Evolutionary conservation across 306 rosid genomes (phyloP).

Genomic region (Rosa multiflora): DNA sequence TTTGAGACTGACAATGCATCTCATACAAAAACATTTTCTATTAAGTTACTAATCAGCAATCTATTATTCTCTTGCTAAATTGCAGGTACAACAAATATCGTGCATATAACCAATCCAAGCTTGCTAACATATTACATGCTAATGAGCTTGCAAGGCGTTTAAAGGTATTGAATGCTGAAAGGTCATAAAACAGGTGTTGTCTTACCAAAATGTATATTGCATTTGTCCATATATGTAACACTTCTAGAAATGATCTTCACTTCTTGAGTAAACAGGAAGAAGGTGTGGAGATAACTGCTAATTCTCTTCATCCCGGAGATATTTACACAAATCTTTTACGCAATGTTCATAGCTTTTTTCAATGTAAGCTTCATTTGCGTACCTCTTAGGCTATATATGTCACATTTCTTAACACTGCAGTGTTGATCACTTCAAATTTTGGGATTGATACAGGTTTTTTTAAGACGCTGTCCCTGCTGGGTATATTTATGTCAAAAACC

Average conservation of each 20-base stretch:
- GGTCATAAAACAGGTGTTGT: neutral
- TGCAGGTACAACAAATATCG: slow-evolving; percentile 46
- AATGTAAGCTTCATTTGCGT: slow-evolving; percentile 10
- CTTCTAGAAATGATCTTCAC: neutral
- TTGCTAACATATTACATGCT: slow-evolving; percentile 74
- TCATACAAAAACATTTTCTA: too few relatives aligned
- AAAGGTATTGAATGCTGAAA: slow-evolving; percentile 41
- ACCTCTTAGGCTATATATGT: neutral
- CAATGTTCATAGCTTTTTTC: neutral
- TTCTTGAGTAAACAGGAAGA: slow-evolving; percentile 12
- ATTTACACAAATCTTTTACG: slow-evolving; percentile 21
- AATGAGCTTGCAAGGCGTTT: slow-evolving; percentile 75
- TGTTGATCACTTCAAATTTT: too few relatives aligned
- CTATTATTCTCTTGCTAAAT: neutral
- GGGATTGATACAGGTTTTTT: slow-evolving; percentile 48
- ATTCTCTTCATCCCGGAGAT: slow-evolving; percentile 29
- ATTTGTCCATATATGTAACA: neutral
- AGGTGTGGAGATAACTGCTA: slow-evolving; percentile 26
- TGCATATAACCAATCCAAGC: slow-evolving; percentile 86
- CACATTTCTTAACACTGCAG: neutral
- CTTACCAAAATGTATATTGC: neutral
- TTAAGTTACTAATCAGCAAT: neutral
- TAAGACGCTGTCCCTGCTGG: slow-evolving; percentile 25
- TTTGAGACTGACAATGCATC: neutral
- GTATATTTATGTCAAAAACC: slow-evolving; percentile 45